These are phyloP conservation scores for Sclerotinia subarctica DNA, from an alignment of 2,329 filamentous ascomycete species.

Conservation along the genomic window DNA sequence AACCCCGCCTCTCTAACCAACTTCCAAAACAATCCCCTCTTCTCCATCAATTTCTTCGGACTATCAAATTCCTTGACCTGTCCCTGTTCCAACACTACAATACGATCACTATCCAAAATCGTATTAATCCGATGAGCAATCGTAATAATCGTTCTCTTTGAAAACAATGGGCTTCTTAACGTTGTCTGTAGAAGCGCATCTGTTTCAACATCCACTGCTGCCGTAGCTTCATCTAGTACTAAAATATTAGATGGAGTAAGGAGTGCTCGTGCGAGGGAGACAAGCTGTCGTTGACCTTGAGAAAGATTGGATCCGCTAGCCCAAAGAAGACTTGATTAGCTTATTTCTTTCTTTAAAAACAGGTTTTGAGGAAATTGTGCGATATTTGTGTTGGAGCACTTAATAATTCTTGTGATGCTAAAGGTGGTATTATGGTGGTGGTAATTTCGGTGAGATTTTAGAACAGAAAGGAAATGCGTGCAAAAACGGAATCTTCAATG, in stretches of 20 bases:
- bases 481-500: background rate
- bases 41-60: constrained; percentile 71
- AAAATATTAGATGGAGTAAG: constrained; percentile 95
- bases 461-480: background rate
- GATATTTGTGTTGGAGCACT: background rate
- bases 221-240: constrained; percentile 94
- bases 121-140: constrained; percentile 98
- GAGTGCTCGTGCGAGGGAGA: constrained; percentile 89
- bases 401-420: constrained; percentile 1
- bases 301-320: constrained; percentile 82
- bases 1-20: constrained; percentile 89
- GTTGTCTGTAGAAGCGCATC: constrained; percentile 65
- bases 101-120: constrained; percentile 82
- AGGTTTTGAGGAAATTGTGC: background rate
- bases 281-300: constrained; percentile 88
- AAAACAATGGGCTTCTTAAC: constrained; percentile 65
- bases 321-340: constrained; percentile 14
- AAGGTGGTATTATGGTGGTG: background rate
- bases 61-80: constrained; percentile 90
- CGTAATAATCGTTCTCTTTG: constrained; percentile 93
- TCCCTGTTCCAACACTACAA: constrained; percentile 89
- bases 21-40: constrained; percentile 79
- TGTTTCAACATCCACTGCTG: constrained; percentile 66
- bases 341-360: constrained; percentile 1
- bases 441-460: constrained; percentile 10